A percentile compares a stretch with the other conserved stretches of the same genome.
Conservation (phyloP, 31 red algal species). For the Odonthalia washingtoniensis region DNA sequence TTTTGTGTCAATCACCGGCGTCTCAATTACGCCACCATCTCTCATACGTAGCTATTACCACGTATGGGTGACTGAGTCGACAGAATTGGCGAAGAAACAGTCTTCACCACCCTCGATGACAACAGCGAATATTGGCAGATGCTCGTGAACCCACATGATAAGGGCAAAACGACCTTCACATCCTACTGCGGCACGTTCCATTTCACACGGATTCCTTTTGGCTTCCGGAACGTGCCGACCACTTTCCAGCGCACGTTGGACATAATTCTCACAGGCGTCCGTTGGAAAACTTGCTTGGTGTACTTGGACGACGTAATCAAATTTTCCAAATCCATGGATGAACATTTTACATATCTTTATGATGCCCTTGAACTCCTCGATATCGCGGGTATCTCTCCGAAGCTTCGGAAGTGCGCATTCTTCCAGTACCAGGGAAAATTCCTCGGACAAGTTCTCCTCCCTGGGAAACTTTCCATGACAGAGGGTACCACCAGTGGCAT, state of each 20-base stretch:
- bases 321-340: conserved; percentile 17
- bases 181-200: too few species aligned
- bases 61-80: too few species aligned
- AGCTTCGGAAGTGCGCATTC: conserved; percentile 41
- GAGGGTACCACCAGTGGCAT: not conserved
- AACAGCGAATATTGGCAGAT: conserved; percentile 68
- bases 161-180: conserved; percentile 40
- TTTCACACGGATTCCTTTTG: conserved; percentile 31
- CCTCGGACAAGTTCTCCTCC: conserved; percentile 16
- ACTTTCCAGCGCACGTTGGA: conserved; percentile 43
- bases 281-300: conserved; percentile 34
- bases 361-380: not conserved
- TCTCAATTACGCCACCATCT: too few species aligned
- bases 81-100: too few species aligned
- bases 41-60: too few species aligned
- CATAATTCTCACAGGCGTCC: not conserved
- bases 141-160: conserved; percentile 4
- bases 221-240: conserved; percentile 29
- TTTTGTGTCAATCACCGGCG: too few species aligned
- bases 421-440: conserved; percentile 26
- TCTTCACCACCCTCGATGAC: too few species aligned
- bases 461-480: not conserved
- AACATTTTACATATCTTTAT: conserved; percentile 28
- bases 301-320: conserved; percentile 57
- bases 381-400: conserved; percentile 11